Conservation (phyloP, 352 stramenopile species). For the Achlya hypogyna region DNA sequence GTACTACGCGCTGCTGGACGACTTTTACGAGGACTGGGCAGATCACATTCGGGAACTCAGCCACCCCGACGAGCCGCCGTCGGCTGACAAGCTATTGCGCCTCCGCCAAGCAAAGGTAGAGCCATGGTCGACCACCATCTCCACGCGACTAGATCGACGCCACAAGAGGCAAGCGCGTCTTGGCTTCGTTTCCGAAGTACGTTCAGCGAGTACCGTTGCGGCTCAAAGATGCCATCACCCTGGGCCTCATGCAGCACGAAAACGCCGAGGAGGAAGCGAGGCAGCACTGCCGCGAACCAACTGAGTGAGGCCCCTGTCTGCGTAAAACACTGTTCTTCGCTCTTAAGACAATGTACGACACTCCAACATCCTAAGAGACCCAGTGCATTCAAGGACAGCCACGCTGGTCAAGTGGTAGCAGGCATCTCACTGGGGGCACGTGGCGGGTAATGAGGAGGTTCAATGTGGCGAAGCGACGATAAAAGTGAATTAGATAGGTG, state of each 20-base stretch:
- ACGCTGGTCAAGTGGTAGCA: too few species aligned
- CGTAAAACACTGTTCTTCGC: too few species aligned
- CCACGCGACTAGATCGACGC: too few species aligned
- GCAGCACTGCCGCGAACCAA: too few species aligned
- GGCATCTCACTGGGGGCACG: too few species aligned
- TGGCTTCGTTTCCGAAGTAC: neutral
- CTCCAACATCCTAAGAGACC: too few species aligned
- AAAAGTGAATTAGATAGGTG: too few species aligned
- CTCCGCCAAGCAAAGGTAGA: neutral
- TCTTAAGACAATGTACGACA: too few species aligned
- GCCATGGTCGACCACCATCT: neutral
- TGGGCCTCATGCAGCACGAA: neutral
- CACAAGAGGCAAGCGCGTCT: neutral
- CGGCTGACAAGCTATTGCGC: neutral
- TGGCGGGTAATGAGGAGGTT: too few species aligned
- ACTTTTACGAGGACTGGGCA: constrained; percentile 59
- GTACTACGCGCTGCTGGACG: constrained; percentile 52
- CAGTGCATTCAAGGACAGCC: too few species aligned
- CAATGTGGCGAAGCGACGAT: too few species aligned
- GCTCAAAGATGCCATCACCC: neutral
- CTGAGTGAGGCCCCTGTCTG: too few species aligned
- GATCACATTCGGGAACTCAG: neutral
- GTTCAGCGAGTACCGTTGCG: neutral
- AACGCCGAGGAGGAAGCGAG: neutral
- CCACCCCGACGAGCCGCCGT: neutral